Conservation (phyloP, 768 basidiomycete genomes). For the Agaricus subrufescens region DNA sequence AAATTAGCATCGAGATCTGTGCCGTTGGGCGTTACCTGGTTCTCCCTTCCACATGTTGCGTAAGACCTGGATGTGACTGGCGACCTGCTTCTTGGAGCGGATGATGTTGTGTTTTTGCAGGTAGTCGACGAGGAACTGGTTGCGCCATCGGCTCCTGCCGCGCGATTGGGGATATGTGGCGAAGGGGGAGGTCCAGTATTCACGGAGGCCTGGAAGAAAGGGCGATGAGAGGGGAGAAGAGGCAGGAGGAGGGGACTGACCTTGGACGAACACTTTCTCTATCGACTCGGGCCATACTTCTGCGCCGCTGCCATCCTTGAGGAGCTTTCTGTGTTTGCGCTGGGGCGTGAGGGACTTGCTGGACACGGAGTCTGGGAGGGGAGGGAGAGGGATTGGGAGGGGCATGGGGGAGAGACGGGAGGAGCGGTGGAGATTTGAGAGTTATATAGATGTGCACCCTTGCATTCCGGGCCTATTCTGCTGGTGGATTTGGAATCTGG, state of each 20-base stretch:
- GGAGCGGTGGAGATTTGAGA: constrained; percentile 17
- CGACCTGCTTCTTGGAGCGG: constrained; percentile 83
- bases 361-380: constrained; percentile 17
- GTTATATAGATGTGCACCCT: constrained; percentile 21
- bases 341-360: constrained; percentile 60
- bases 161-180: constrained; percentile 68
- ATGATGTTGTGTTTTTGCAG: constrained; percentile 64
- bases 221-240: constrained; percentile 2
- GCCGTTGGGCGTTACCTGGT: constrained; percentile 43
- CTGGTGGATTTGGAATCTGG: constrained; percentile 18
- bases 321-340: constrained; percentile 78
- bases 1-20: constrained; percentile 2
- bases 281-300: constrained; percentile 83
- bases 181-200: constrained; percentile 80
- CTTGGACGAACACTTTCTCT: constrained; percentile 75
- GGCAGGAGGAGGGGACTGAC: constrained; percentile 25
- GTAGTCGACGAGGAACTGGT: constrained; percentile 82
- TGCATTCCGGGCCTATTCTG: constrained; percentile 22
- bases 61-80: constrained; percentile 83
- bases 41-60: constrained; percentile 89
- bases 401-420: constrained; percentile 15
- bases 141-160: constrained; percentile 76
- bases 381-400: constrained; percentile 19
- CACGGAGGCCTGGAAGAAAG: constrained; percentile 50
- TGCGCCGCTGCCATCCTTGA: constrained; percentile 71